Evolutionary conservation across 495 filamentous ascomycete genomes (phyloP), one percentile per base, ranked within the genome.

Genomic region (Viridothelium virens): DNA sequence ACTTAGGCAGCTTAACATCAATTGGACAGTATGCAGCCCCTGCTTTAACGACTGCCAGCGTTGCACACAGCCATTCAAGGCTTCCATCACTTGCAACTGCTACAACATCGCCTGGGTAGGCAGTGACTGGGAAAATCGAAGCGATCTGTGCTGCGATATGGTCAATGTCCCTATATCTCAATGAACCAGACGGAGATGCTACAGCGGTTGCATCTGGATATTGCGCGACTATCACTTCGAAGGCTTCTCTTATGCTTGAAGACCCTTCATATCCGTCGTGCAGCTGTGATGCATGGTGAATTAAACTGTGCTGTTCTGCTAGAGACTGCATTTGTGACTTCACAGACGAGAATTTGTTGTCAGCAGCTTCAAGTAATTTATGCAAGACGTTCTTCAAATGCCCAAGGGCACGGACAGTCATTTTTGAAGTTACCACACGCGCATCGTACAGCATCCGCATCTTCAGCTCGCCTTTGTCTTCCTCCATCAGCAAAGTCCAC

Each of bases 41-140:
- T 1, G 67, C 63, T 47, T 76, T 77, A 10, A 80, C 46, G 37
- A 78, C 65, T 12, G 66, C 72, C 38, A 70, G 70, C 14, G 77
- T 75, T 3, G 72, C 72, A 37, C 77, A 68, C 16, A 81, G 71
- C 79, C 79, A 81, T 18, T 77, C 71, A 0, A 79, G 31, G 7
- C 70, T 71, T 1, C 77, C 63, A 66, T 81, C 78, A 1, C 72
- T 69, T 9, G 71, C 47, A 3, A 79, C 67, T 50, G 68, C 69
- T 4, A 80, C 75, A n/a, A 73, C 63, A 12, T 78, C 73, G 2
- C 72, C 70, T 3, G 68, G 64, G 18, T 46, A 3, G 3, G 46
- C 61, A 53, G 7, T 7, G 18, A 25, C 7, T 3, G 18, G 48
- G 7, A 53, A 53, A n/a, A 12, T 44, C 12, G 48, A 53, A 7